phyloP scores from a whole-genome alignment of 129 eudicot genomes.

The Escallonia rubra region DNA sequence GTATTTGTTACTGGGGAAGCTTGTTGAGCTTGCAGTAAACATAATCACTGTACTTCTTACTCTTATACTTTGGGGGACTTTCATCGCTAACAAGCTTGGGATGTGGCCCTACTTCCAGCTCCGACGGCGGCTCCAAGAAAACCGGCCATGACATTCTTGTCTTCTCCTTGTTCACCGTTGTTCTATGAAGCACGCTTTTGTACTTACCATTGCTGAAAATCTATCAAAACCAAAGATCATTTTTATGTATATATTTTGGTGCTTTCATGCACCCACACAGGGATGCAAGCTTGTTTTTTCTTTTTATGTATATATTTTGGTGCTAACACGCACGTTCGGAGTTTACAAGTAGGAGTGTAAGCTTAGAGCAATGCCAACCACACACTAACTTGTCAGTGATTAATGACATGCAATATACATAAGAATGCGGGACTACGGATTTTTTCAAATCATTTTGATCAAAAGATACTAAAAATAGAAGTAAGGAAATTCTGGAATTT shows the following conservation, averaged over 20 bases:
- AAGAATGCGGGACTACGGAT: too few species aligned
- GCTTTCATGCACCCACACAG: too few species aligned
- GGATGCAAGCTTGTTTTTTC: too few species aligned
- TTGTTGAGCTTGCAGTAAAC: constrained; percentile 11
- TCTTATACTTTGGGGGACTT: constrained; percentile 18
- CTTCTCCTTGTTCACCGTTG: constrained; percentile 24
- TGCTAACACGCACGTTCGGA: too few species aligned
- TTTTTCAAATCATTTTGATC: too few species aligned
- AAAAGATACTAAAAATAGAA: too few species aligned
- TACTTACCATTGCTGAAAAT: constrained; percentile 25
- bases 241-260: not conserved
- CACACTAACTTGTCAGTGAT: too few species aligned
- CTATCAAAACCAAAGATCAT: not conserved
- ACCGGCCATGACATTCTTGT: constrained; percentile 25
- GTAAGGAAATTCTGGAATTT: too few species aligned
- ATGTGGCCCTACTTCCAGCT: constrained; percentile 18
- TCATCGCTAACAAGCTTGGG: constrained; percentile 10
- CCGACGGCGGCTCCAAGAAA: constrained; percentile 19
- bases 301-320: not conserved
- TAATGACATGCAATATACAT: too few species aligned
- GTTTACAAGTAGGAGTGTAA: too few species aligned
- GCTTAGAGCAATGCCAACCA: too few species aligned
- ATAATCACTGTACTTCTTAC: constrained; percentile 17
- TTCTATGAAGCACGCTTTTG: constrained; percentile 21
- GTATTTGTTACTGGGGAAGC: constrained; percentile 9